Percentiles rank a stretch among this genome's conserved stretches.
Evolutionary conservation across 805 yeast genomes (phyloP).

Genomic region (Saccharomycopsis sp.): DNA sequence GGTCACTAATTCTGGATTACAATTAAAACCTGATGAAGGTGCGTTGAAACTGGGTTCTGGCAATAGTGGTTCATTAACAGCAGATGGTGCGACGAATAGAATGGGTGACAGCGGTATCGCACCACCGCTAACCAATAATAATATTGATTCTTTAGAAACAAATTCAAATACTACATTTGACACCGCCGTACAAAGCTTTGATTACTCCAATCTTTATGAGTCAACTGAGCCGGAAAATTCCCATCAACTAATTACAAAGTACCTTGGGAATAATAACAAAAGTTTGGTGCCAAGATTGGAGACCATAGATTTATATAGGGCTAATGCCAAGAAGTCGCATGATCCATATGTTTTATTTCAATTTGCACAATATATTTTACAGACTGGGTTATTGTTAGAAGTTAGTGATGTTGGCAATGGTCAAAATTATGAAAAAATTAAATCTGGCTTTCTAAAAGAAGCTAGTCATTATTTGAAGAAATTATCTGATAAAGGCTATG

Average conservation of each 20-base stretch:
- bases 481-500: conserved; percentile 70
- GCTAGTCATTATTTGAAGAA: conserved; percentile 63
- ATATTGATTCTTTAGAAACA: conserved; percentile 31
- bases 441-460: conserved; percentile 59
- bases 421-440: conserved; percentile 5
- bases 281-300: conserved; percentile 65
- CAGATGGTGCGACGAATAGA: neutral
- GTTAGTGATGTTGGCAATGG: conserved; percentile 18
- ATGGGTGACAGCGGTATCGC: neutral
- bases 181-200: conserved; percentile 34
- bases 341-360: conserved; percentile 86
- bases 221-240: conserved; percentile 33
- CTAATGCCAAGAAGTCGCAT: conserved; percentile 75
- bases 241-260: conserved; percentile 45
- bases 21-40: no score
- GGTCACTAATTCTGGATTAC: no score
- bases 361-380: conserved; percentile 85
- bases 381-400: conserved; percentile 66
- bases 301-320: conserved; percentile 80
- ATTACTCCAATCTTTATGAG: conserved; percentile 24
- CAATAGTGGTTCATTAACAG: neutral
- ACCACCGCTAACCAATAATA: conserved; percentile 17
- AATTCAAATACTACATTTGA: conserved; percentile 30
- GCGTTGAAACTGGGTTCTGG: neutral
- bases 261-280: conserved; percentile 42